A percentile compares a stretch with the other conserved stretches of the same genome.
Conservation (phyloP, 495 filamentous ascomycete genomes). For the Neurospora sp. region DNA sequence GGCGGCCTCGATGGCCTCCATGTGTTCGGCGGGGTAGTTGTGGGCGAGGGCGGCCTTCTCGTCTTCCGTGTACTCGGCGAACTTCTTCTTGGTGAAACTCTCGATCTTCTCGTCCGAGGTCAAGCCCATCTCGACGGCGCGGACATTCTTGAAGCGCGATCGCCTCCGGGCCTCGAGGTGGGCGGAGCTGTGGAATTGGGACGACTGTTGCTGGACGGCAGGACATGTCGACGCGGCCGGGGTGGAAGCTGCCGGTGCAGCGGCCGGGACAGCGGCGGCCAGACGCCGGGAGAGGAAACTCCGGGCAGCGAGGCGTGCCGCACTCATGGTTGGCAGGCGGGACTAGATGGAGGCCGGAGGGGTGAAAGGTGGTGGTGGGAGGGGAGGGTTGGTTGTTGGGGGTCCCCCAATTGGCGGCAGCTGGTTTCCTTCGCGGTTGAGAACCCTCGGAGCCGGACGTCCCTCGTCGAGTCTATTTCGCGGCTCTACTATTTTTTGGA, state of each 20-base stretch:
- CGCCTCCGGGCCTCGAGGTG: constrained; percentile 26
- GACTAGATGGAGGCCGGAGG: not conserved
- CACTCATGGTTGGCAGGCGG: constrained; percentile 19
- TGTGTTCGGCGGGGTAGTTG: constrained; percentile 69
- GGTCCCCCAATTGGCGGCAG: not conserved
- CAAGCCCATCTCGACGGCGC: constrained; percentile 33
- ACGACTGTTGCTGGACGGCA: constrained; percentile 8
- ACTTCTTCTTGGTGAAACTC: constrained; percentile 35
- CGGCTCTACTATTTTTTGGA: not conserved
- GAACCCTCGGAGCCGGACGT: not conserved
- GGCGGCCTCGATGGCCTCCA: constrained; percentile 75
- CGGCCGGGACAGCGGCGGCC: constrained; percentile 5
- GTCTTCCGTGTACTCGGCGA: constrained; percentile 54
- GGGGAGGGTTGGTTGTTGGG: not conserved
- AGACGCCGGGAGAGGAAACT: constrained; percentile 23
- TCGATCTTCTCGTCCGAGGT: constrained; percentile 27
- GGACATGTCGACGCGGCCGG: constrained; percentile 8
- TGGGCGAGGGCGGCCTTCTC: constrained; percentile 53
- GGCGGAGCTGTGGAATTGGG: constrained; percentile 34
- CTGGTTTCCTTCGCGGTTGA: not conserved
- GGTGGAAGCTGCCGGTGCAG: constrained; percentile 3
- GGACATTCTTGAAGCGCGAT: constrained; percentile 34
- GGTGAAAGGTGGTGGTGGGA: not conserved
- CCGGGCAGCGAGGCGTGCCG: constrained; percentile 23
- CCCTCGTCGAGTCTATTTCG: not conserved